Conservation (phyloP, 1,284 basidiomycete genomes). For the Ceratobasidium sp. region DNA sequence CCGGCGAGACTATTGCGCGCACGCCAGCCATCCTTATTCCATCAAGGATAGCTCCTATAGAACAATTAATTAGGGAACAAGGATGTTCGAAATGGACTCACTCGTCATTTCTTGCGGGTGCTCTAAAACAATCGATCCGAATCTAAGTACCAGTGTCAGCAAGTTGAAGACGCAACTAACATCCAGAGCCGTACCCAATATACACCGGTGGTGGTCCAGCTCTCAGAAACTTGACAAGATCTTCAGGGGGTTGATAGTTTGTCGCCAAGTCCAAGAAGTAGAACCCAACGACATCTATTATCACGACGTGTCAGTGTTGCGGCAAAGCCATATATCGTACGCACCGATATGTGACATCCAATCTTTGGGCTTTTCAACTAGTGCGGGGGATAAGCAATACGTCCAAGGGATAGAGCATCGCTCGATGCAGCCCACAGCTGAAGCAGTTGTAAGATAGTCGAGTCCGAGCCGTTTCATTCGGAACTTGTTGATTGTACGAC, state of each 20-base stretch:
- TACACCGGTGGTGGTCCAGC: conserved; percentile 63
- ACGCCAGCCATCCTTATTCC: conserved; percentile 61
- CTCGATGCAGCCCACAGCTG: conserved; percentile 62
- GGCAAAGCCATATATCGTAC: no score
- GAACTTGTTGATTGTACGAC: conserved; percentile 66
- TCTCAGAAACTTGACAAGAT: conserved; percentile 57
- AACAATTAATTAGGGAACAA: no score
- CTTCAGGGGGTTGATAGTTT: conserved; percentile 56
- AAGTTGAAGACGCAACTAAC: no score
- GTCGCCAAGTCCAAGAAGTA: conserved; percentile 63
- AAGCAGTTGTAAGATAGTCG: conserved; percentile 54
- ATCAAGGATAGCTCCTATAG: conserved; percentile 60
- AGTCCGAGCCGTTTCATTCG: conserved; percentile 60
- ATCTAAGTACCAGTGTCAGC: conserved; percentile 51
- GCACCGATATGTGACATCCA: conserved; percentile 68
- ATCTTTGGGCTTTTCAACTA: conserved; percentile 68
- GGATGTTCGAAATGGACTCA: conserved; percentile 42
- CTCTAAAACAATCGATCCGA: conserved; percentile 68
- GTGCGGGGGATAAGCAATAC: conserved; percentile 68
- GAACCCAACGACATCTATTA: conserved; percentile 67
- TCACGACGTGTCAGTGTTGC: no score
- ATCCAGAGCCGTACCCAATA: conserved; percentile 55
- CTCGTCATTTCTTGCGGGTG: conserved; percentile 63
- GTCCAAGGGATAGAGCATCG: conserved; percentile 68
- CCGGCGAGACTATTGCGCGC: conserved; percentile 64